Percentiles rank a stretch among this genome's conserved stretches.
These are phyloP conservation scores for Trichoderma parareesei DNA, from an alignment of 495 filamentous ascomycete species.

Conservation along the genomic window DNA sequence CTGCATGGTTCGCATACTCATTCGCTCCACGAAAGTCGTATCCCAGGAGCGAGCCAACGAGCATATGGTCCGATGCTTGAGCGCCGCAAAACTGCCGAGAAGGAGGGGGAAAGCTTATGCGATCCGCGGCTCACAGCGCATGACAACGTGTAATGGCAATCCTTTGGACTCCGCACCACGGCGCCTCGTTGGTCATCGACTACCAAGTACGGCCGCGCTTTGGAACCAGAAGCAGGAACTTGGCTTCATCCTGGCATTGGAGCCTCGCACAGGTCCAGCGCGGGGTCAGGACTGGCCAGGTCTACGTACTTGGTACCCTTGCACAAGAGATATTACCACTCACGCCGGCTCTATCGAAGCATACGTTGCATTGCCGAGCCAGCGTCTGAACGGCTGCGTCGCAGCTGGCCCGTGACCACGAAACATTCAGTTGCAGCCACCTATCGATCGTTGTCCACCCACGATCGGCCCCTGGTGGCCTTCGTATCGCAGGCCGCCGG, in stretches of 20 bases:
- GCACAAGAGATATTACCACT: neutral
- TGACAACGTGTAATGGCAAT: neutral
- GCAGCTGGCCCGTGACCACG: neutral
- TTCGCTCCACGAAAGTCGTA: neutral
- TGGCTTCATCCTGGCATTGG: neutral
- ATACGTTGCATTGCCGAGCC: neutral
- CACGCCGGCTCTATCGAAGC: neutral
- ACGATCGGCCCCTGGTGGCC: neutral
- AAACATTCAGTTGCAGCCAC: neutral
- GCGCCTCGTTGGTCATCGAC: neutral
- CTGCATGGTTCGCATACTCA: neutral
- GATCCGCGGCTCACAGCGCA: neutral
- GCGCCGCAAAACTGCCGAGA: conserved; percentile 3
- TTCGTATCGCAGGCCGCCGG: neutral
- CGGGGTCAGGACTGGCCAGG: neutral
- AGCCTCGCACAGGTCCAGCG: neutral
- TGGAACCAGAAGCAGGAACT: too few species aligned
- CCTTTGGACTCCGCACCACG: neutral
- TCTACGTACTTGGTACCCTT: neutral
- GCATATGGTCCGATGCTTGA: neutral
- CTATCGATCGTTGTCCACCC: neutral
- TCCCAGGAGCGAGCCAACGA: neutral
- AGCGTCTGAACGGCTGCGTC: neutral
- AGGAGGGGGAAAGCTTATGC: neutral
- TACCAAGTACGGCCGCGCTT: too few species aligned